A percentile compares a stretch with the other conserved stretches of the same genome.
Conservation (phyloP, 192 early-diverging fungal genomes). For the Diversispora epigaea region DNA sequence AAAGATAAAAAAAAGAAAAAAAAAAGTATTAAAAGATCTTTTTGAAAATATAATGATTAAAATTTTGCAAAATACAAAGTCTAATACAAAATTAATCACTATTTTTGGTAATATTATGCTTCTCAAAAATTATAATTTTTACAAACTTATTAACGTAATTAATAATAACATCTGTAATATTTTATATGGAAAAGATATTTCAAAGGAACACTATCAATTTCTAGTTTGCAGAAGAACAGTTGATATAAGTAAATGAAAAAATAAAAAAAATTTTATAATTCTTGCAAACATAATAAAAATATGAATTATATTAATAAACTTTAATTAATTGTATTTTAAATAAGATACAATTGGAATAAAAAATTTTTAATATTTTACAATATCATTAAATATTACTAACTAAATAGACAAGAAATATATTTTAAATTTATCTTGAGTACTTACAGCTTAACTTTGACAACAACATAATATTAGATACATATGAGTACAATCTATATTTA, state of each 20-base stretch:
- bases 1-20: too few species aligned
- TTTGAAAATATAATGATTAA: too few species aligned
- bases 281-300: too few species aligned
- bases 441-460: background rate
- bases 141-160: too few species aligned
- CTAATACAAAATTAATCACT: too few species aligned
- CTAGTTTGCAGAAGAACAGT: background rate
- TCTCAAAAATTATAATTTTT: too few species aligned
- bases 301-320: constrained; percentile 7
- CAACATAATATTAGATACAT: background rate
- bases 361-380: constrained; percentile 26
- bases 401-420: background rate
- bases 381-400: constrained; percentile 1
- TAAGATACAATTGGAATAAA: background rate
- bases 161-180: too few species aligned
- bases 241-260: background rate
- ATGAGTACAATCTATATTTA: background rate
- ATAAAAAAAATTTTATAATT: background rate
- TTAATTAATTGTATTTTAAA: constrained; percentile 22
- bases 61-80: too few species aligned
- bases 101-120: too few species aligned
- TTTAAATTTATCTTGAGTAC: background rate
- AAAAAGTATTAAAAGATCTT: too few species aligned
- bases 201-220: too few species aligned
- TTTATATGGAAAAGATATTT: too few species aligned